These are phyloP conservation scores for Acanthamoeba lenticulata DNA, from an alignment of 208 protist species.

Conservation along the genomic window DNA sequence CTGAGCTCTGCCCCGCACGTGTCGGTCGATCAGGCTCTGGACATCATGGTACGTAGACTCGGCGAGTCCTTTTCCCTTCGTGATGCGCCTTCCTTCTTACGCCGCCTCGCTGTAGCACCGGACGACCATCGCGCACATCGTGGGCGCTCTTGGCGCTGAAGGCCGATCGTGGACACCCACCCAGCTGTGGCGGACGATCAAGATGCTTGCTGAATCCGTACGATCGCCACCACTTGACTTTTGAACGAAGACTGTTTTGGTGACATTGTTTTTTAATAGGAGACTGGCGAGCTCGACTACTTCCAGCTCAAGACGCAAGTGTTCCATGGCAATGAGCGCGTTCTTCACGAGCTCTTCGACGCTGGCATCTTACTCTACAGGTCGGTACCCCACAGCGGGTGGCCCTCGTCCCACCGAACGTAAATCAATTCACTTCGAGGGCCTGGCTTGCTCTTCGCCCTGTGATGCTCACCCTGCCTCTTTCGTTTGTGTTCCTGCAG, in stretches of 20 bases:
- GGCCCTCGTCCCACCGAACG: not conserved
- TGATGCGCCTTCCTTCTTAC: not conserved
- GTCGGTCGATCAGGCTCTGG: constrained; percentile 21
- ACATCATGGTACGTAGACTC: not conserved
- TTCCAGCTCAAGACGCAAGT: constrained; percentile 33
- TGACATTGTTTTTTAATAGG: not conserved
- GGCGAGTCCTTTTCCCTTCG: not conserved
- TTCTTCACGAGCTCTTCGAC: constrained; percentile 55
- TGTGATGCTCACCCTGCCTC: not conserved
- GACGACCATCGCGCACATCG: not conserved
- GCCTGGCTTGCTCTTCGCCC: not conserved
- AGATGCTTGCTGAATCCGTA: constrained; percentile 29
- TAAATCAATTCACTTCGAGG: not conserved
- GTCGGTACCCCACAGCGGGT: not conserved
- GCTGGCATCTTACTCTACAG: constrained; percentile 46
- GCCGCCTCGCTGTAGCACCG: not conserved
- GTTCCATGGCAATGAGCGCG: constrained; percentile 36
- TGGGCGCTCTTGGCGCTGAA: constrained; percentile 10
- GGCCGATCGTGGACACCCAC: constrained; percentile 45
- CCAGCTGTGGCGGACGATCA: constrained; percentile 37
- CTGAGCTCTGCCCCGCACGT: constrained; percentile 26
- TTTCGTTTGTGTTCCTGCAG: not conserved
- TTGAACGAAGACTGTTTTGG: not conserved
- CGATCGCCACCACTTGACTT: not conserved
- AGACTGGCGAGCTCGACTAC: constrained; percentile 45